Base-by-base conservation (phyloP, 2,329 filamentous ascomycete genomes). In the Xylariaceae sp. region DNA sequence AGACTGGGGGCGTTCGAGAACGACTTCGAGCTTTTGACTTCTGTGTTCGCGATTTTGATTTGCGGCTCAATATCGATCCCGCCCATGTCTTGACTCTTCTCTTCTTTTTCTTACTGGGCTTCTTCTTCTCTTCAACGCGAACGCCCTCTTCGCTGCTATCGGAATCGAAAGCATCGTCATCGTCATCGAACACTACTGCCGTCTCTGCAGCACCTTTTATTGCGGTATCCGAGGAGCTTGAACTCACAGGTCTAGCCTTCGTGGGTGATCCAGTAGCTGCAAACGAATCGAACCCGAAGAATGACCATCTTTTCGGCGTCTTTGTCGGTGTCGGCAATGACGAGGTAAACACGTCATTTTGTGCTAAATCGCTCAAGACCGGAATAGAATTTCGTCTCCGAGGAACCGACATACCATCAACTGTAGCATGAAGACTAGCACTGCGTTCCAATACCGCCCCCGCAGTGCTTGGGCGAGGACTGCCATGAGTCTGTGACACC, bases 21-120 rank as follows among this genome's bases (percentile, higher is more conserved):
- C 75, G 69, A 5, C 67, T 62, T 3, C 62, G 63, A 15, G 61
- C 60, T 52, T 74, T 77, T 47, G 70, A 65, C 42, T 69, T 69
- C 57, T 75, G 71, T 55, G 68, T 63, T 14, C 75, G 73, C 15
- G 74, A 63, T 52, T 81, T 86, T 1, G 77, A 71, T 56, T 84
- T 87, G 5, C 80, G 75, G 14, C 81, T 80, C 7, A 90, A 71
- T 49, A 87, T 85, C 2, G 82, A 81, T 31, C 83, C 84, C 15
- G 82, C 81, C 83, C 84, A 87, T 4, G 78, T 78, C 62, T 88
- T 90, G 51, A 92, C 87, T 66, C 87, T 87, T 70, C 89, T 90
- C 63, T 85, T 79, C 54, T 80, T 80, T 36, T 62, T 72, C 45
- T 72, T 74, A 48, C 68, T 66, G 31, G 68, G 62, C 42, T 68